A percentile compares a stretch with the other conserved stretches of the same genome.
phyloP scores from a whole-genome alignment of 164 flowering plant genomes.

The Nymphaea thermarum region DNA sequence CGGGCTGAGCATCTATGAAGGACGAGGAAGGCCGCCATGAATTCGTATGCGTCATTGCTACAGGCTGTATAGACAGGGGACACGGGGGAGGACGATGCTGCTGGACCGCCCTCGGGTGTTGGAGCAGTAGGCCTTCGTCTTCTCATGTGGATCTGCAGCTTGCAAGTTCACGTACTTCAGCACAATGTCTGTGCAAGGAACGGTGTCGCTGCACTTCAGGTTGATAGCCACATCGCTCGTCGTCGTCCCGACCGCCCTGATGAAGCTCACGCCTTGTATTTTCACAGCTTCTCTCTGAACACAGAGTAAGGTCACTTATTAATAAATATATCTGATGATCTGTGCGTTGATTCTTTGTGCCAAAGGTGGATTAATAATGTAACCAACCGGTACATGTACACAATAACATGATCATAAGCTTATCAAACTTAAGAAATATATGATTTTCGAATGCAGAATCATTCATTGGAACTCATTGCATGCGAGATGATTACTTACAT shows the following conservation, averaged over 20 bases:
- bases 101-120: background rate
- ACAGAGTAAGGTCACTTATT: background rate
- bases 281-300: background rate
- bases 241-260: background rate
- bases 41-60: too few relatives aligned
- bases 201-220: conserved; percentile 4
- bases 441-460: too few relatives aligned
- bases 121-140: background rate
- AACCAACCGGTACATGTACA: background rate
- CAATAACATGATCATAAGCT: background rate
- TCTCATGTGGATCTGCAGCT: background rate
- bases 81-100: background rate
- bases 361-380: background rate
- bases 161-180: background rate
- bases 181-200: conserved; percentile 2
- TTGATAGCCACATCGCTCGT: conserved; percentile 1
- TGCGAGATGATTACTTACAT: background rate
- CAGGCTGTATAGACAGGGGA: background rate
- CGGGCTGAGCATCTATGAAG: too few relatives aligned
- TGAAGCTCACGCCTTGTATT: background rate
- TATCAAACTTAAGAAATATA: background rate
- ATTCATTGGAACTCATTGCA: too few relatives aligned
- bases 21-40: too few relatives aligned
- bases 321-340: background rate
- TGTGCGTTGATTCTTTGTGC: background rate